These are phyloP conservation scores for Penicillium lividum DNA, from an alignment of 495 filamentous ascomycete species.

Conservation along the genomic window DNA sequence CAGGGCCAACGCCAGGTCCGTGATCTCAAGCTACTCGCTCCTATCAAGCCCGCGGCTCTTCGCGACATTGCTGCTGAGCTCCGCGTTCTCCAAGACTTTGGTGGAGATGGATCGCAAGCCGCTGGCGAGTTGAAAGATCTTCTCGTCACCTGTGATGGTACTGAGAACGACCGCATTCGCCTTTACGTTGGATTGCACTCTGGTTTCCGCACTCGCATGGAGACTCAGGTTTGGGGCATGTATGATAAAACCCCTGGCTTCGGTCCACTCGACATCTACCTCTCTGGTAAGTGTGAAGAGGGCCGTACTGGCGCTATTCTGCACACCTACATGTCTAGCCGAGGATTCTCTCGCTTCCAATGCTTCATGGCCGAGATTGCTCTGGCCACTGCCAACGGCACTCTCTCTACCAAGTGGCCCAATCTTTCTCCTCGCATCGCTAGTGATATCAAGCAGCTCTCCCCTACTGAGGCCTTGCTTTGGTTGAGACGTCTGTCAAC, in stretches of 20 bases:
- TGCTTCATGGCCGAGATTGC: constrained; percentile 7
- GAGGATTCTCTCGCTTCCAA: constrained; percentile 6
- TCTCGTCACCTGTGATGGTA: constrained; percentile 6
- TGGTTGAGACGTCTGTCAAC: constrained; percentile 6
- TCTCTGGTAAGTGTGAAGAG: constrained; percentile 5
- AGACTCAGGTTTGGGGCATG: constrained; percentile 10
- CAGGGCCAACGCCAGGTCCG: constrained; percentile 6
- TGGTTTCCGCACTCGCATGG: constrained; percentile 11
- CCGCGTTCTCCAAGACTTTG: background rate
- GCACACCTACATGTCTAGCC: constrained; percentile 10
- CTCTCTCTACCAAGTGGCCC: background rate
- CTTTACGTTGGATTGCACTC: constrained; percentile 9
- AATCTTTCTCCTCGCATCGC: constrained; percentile 1
- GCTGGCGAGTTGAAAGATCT: constrained; percentile 6
- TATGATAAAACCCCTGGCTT: constrained; percentile 3
- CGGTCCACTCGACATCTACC: constrained; percentile 8
- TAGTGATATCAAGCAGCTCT: constrained; percentile 3
- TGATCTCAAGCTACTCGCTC: constrained; percentile 6
- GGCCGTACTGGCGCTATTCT: constrained; percentile 4
- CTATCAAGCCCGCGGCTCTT: background rate
- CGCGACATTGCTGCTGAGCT: constrained; percentile 1
- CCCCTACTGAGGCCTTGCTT: constrained; percentile 5
- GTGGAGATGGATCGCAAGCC: background rate
- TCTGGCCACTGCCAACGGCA: background rate
- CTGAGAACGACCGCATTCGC: constrained; percentile 4